Base-by-base conservation (phyloP, 2,329 filamentous ascomycete species). In the Aspergillus pseudotamarii region DNA sequence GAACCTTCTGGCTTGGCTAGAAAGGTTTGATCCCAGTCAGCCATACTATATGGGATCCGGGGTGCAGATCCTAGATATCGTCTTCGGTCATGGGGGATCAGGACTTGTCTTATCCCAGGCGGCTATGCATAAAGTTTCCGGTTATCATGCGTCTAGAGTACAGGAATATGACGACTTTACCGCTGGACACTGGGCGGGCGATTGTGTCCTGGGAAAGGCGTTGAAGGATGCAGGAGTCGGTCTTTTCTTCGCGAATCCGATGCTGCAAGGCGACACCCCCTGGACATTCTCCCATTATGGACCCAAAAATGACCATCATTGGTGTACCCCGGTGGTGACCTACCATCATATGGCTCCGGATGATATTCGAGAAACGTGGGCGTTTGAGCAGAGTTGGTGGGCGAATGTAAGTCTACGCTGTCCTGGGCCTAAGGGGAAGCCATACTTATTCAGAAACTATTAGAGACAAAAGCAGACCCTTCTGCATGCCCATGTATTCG, bases 61-160 rank as follows among this genome's bases (percentile, higher is more conserved):
- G 9, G 80, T 82, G 4, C 9, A 41, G 10, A 76, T 80, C 58
- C 71, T 84, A 34, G 71, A 75, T 30, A 73, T 73, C 43, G 69
- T 74, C 16, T 88, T 88, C 63, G 85, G 77, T 1, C 85, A 88
- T 66, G 86, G 86, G 3, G 86, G 86, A 2, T 85, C 82, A 36
- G 86, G 86, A 2, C 86, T 71, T 45, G 68, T 68, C 2, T 65
- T 88, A 28, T 86, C 84, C 10, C 34, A 55, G 6, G 34, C 51
- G 1, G 51, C 34, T 23, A 38, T 55, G 32, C 34, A 55, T 36
- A 38, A 26, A 30, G 32, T 55, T 10, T 38, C 51, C 34, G 51
- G 23, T 23, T 11, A 55, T 9, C 51, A 14, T 26, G 34, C 32
- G 5, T 8, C 51, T 1, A n/a, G 51, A 26, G 21, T 55, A 0